phyloP scores from a whole-genome alignment of 805 yeast species.

The Nakazawaea laoshanensis region DNA sequence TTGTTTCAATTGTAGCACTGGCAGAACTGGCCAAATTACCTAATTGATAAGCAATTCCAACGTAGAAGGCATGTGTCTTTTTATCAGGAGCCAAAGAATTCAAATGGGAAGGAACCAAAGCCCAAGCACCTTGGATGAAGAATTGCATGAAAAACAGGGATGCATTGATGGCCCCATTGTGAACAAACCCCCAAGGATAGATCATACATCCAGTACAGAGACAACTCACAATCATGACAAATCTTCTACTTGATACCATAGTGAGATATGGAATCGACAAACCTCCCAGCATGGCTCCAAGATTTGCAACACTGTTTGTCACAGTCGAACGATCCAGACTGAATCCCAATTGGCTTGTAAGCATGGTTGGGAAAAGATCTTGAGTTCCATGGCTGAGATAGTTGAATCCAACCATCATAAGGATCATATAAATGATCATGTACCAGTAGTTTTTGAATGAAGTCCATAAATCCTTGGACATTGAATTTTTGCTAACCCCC shows the following conservation, averaged over 20 bases:
- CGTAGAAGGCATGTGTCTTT: constrained; percentile 45
- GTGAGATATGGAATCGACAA: constrained; percentile 44
- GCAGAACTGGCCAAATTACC: constrained; percentile 65
- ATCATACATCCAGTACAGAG: constrained; percentile 49
- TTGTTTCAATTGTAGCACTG: constrained; percentile 56
- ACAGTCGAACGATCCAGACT: constrained; percentile 39
- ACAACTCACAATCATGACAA: constrained; percentile 42
- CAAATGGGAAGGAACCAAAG: constrained; percentile 54
- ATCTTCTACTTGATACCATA: constrained; percentile 46
- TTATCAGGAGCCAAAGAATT: constrained; percentile 55
- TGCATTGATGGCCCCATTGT: constrained; percentile 37
- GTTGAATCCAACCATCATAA: constrained; percentile 56
- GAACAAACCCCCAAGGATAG: constrained; percentile 54
- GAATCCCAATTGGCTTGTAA: constrained; percentile 35
- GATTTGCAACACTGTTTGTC: constrained; percentile 45
- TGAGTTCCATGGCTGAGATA: constrained; percentile 58
- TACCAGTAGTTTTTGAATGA: constrained; percentile 48
- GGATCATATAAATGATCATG: constrained; percentile 43
- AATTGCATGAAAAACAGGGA: constrained; percentile 55
- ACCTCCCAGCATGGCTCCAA: constrained; percentile 55
- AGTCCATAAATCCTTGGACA: constrained; percentile 19
- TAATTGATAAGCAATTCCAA: constrained; percentile 57
- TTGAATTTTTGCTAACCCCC: constrained; percentile 22
- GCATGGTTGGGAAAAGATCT: constrained; percentile 51
- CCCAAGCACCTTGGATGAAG: constrained; percentile 66